Conservation (phyloP, 179 eudicot genomes). For the Nepenthes alata region DNA sequence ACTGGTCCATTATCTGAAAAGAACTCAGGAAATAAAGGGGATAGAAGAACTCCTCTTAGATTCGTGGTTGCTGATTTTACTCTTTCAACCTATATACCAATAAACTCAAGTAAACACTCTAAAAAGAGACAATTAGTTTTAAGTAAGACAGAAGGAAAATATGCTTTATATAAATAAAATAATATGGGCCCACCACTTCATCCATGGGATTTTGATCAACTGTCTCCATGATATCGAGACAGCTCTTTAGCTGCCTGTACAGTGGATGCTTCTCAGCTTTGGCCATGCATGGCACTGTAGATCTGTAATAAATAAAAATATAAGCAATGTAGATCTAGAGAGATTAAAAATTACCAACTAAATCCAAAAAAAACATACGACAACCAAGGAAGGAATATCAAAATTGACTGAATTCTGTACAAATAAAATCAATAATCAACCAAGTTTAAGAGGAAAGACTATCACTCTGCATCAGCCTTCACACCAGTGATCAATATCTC, state of each 20-base stretch:
- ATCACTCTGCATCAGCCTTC: slow-evolving; percentile 73
- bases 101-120: slow-evolving; percentile 16
- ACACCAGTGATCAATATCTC: slow-evolving; percentile 62
- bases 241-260: slow-evolving; percentile 53
- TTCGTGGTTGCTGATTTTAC: slow-evolving; percentile 69
- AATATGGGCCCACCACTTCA: slow-evolving; percentile 49
- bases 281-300: slow-evolving; percentile 34
- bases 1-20: slow-evolving; percentile 57
- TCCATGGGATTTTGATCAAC: slow-evolving; percentile 40
- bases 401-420: not conserved
- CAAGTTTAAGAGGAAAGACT: slow-evolving; percentile 25
- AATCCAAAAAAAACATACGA: not conserved
- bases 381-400: slow-evolving; percentile 4
- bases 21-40: slow-evolving; percentile 70
- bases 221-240: slow-evolving; percentile 69
- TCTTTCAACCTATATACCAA: slow-evolving; percentile 55
- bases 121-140: not conserved
- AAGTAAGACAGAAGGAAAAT: not conserved
- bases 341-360: not conserved
- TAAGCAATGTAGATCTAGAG: slow-evolving; percentile 4
- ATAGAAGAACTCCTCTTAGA: slow-evolving; percentile 64
- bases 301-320: slow-evolving; percentile 41
- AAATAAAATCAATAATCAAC: slow-evolving; percentile 20
- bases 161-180: not conserved
- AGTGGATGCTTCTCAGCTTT: slow-evolving; percentile 66